Evolutionary conservation across 176 grass and related monocot species (phyloP).

Genomic region (Eragrostis curvula): DNA sequence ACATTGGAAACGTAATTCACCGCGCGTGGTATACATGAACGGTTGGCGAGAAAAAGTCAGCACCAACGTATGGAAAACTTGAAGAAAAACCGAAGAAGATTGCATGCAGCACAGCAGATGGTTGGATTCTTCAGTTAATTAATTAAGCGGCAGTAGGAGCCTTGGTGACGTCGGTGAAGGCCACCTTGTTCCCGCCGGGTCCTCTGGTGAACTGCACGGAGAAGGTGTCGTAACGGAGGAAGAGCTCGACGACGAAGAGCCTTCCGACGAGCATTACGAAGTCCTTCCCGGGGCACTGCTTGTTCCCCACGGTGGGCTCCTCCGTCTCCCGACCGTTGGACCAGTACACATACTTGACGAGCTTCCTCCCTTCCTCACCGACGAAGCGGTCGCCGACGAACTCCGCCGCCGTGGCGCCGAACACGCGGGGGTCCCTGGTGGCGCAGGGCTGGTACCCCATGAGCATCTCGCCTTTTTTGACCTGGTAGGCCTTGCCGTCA

Average conservation of each 20-base stretch:
- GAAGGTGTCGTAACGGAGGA: slow-evolving; percentile 84
- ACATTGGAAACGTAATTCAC: too few species aligned
- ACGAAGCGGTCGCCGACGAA: slow-evolving; percentile 77
- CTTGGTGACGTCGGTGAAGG: slow-evolving; percentile 56
- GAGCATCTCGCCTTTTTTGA: slow-evolving; percentile 76
- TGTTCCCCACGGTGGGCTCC: slow-evolving; percentile 54
- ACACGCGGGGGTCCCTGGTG: slow-evolving; percentile 60
- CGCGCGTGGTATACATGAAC: too few species aligned
- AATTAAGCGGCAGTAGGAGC: slow-evolving; percentile 12
- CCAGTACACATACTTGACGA: slow-evolving; percentile 75
- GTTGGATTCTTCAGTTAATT: too few species aligned
- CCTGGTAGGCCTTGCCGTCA: slow-evolving; percentile 42
- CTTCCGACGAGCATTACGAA: slow-evolving; percentile 68
- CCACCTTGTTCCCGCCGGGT: slow-evolving; percentile 51
- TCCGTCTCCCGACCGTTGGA: slow-evolving; percentile 73
- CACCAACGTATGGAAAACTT: too few species aligned
- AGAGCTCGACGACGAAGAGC: slow-evolving; percentile 68
- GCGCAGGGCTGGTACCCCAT: slow-evolving; percentile 77
- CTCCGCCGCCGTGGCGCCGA: slow-evolving; percentile 47
- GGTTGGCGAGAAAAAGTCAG: too few species aligned
- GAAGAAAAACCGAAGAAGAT: too few species aligned
- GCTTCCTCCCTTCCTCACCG: slow-evolving; percentile 62
- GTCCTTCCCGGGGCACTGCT: slow-evolving; percentile 80
- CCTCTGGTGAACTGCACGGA: slow-evolving; percentile 33
- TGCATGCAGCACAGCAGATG: too few species aligned